Conservation (phyloP, 805 yeast species). For the Wickerhamiella vanderwaltii region DNA sequence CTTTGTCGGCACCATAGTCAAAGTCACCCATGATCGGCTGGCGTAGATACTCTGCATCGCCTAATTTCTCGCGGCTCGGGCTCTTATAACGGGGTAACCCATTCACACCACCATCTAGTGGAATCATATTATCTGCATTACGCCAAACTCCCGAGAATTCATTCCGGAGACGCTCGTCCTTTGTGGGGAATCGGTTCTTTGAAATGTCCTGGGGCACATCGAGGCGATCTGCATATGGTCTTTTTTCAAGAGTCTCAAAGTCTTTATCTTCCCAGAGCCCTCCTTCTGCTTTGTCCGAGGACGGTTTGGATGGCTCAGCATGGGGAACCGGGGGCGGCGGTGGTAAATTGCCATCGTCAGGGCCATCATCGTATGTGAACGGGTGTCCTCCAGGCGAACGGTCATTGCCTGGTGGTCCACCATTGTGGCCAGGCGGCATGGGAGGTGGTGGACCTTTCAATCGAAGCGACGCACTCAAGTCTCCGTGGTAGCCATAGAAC, state of each 20-base stretch:
- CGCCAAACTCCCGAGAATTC: constrained; percentile 10
- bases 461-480: too few relatives aligned
- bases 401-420: too few relatives aligned
- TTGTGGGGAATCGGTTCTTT: background rate
- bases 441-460: too few relatives aligned
- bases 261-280: background rate
- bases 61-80: constrained; percentile 4
- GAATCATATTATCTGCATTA: background rate
- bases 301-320: background rate
- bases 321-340: too few relatives aligned
- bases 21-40: constrained; percentile 8
- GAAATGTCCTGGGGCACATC: background rate
- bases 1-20: constrained; percentile 13
- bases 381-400: too few relatives aligned
- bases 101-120: background rate
- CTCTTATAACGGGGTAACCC: constrained; percentile 5
- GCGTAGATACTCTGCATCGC: constrained; percentile 4
- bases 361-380: too few relatives aligned
- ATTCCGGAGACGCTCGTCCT: background rate
- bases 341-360: too few relatives aligned
- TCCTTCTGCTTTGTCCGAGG: background rate
- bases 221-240: background rate
- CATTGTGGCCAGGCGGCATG: too few relatives aligned
- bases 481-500: constrained; percentile 5
- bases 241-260: background rate